phyloP scores from a whole-genome alignment of 2,329 filamentous ascomycete species.

The Neopestalotiopsis sp. region DNA sequence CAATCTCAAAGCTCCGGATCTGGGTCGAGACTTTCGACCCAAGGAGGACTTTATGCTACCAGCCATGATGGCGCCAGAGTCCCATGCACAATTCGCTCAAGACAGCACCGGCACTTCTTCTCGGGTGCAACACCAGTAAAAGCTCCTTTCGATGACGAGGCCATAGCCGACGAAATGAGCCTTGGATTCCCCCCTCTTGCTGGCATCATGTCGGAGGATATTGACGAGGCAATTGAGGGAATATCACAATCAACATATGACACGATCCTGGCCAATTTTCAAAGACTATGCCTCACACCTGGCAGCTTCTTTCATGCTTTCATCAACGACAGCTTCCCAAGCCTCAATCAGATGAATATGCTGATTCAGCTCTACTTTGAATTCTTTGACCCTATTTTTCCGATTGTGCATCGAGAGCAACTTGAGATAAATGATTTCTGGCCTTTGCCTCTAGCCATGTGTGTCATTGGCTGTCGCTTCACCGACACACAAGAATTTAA shows the following conservation, averaged over 20 bases:
- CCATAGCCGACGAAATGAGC: not conserved
- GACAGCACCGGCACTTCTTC: not conserved
- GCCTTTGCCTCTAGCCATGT: conserved; percentile 3
- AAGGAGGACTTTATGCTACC: conserved; percentile 1
- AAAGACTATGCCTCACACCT: not conserved
- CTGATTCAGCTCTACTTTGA: conserved; percentile 9
- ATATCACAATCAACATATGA: not conserved
- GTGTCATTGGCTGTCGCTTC: conserved; percentile 9
- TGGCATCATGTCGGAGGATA: not conserved
- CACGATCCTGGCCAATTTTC: not conserved
- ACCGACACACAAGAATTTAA: conserved; percentile 5
- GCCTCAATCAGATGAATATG: not conserved
- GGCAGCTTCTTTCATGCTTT: not conserved
- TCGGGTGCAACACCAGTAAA: not conserved
- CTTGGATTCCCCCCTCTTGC: not conserved
- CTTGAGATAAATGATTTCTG: not conserved
- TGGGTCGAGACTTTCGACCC: not conserved
- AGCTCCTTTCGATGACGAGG: not conserved
- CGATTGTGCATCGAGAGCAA: not conserved
- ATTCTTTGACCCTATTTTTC: conserved; percentile 8
- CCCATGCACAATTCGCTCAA: conserved; percentile 7
- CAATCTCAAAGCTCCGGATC: conserved; percentile 3
- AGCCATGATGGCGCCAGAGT: conserved; percentile 11
- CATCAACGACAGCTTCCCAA: not conserved
- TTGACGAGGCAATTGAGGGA: not conserved